Conservation (phyloP, 108 stramenopile genomes). For the Tribonema minus region DNA sequence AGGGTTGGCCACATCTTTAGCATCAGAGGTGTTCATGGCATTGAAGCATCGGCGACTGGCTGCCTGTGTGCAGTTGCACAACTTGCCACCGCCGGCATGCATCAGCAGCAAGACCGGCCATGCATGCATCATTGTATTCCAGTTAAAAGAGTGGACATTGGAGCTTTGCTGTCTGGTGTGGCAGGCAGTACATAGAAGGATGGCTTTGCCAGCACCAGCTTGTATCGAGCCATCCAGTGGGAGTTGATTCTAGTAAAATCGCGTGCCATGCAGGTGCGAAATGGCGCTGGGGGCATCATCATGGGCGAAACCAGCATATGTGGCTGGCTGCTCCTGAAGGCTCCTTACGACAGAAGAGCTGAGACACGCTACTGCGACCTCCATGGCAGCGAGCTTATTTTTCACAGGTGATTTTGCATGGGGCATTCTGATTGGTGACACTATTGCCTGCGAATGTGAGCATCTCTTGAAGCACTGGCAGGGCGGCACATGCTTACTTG, state of each 20-base stretch:
- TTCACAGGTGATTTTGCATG: constrained; percentile 34
- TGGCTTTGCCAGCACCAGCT: too few relatives aligned
- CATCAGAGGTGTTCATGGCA: too few relatives aligned
- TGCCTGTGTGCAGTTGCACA: neutral
- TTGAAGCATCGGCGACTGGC: too few relatives aligned
- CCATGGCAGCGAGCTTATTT: constrained; percentile 37
- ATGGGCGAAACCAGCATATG: constrained; percentile 40
- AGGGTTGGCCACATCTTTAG: too few relatives aligned
- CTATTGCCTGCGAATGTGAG: neutral
- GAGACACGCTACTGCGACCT: constrained; percentile 35
- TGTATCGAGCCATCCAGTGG: too few relatives aligned
- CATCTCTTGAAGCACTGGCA: neutral
- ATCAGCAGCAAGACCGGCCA: neutral
- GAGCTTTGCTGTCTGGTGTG: too few relatives aligned
- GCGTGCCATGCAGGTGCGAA: neutral
- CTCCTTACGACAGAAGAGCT: constrained; percentile 6
- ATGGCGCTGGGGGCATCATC: constrained; percentile 22
- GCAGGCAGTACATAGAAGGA: too few relatives aligned
- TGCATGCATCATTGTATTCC: neutral
- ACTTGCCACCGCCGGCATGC: neutral
- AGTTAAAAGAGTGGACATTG: neutral
- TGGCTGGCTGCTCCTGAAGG: constrained; percentile 41
- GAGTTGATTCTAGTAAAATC: neutral
- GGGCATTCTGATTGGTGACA: neutral
- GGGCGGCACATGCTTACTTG: neutral